Percentiles rank a stretch among this genome's conserved stretches.
phyloP scores from a whole-genome alignment of 495 filamentous ascomycete genomes.

The Daldinia grandis region DNA sequence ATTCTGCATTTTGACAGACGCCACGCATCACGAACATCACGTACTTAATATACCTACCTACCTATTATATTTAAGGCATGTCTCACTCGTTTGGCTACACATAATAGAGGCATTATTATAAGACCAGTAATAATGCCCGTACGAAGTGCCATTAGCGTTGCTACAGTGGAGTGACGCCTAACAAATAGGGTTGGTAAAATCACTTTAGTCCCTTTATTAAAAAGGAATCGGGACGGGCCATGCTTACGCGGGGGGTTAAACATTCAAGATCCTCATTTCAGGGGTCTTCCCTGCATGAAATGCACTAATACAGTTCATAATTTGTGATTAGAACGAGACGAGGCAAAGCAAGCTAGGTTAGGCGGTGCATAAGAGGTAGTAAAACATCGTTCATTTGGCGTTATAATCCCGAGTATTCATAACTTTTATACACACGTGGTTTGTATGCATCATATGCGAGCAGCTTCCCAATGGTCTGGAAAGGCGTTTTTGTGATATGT shows the following conservation, averaged over 20 bases:
- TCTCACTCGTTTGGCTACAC: too few species aligned
- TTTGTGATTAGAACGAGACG: background rate
- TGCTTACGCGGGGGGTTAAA: constrained; percentile 1
- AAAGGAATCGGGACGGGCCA: constrained; percentile 7
- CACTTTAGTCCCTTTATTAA: background rate
- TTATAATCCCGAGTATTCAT: too few species aligned
- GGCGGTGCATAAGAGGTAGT: too few species aligned
- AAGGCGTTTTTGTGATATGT: background rate
- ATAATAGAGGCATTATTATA: background rate
- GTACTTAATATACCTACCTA: too few species aligned
- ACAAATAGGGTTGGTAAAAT: background rate
- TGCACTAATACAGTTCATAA: background rate
- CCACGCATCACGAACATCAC: too few species aligned
- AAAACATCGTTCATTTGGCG: too few species aligned
- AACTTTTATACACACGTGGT: too few species aligned
- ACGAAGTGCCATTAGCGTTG: background rate
- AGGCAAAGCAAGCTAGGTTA: background rate
- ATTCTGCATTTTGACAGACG: too few species aligned
- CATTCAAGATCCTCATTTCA: constrained; percentile 15
- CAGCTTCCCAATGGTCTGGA: background rate
- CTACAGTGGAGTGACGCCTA: background rate
- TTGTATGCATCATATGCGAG: too few species aligned
- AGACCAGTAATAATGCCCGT: background rate
- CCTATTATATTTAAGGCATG: too few species aligned
- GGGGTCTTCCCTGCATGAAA: constrained; percentile 4